phyloP scores from a whole-genome alignment of 2,329 filamentous ascomycete species.

The Drechslerella coelobrocha region DNA sequence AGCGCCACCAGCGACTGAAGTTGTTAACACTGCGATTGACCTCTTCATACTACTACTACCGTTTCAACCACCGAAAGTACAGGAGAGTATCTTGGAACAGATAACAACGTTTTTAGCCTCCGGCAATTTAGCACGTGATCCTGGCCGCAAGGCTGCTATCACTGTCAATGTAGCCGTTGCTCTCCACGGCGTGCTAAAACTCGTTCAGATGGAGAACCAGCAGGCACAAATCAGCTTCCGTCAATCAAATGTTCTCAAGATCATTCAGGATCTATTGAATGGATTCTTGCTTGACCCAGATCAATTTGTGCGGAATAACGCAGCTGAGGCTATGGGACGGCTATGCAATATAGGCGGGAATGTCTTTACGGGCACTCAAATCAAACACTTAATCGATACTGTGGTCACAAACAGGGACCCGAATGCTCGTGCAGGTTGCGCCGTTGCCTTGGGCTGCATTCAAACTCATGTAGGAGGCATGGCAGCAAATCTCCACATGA shows the following conservation, averaged over 20 bases:
- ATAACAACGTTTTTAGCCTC: conserved; percentile 87
- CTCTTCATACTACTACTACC: conserved; percentile 91
- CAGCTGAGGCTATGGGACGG: conserved; percentile 82
- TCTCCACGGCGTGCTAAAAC: conserved; percentile 78
- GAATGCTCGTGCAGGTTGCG: conserved; percentile 89
- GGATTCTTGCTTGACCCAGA: conserved; percentile 82
- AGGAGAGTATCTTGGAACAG: conserved; percentile 95
- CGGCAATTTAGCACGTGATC: conserved; percentile 79
- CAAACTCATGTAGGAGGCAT: conserved; percentile 96
- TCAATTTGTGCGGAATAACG: conserved; percentile 82
- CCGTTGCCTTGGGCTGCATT: conserved; percentile 89
- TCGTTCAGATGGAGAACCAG: conserved; percentile 67
- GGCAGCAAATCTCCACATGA: conserved; percentile 94
- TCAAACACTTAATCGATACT: conserved; percentile 89
- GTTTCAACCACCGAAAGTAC: conserved; percentile 85
- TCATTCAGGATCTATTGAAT: conserved; percentile 70
- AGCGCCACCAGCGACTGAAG: conserved; percentile 86
- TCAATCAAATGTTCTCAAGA: conserved; percentile 54
- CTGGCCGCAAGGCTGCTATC: conserved; percentile 86
- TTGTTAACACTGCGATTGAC: conserved; percentile 91
- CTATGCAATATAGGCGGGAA: conserved; percentile 87
- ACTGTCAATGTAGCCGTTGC: conserved; percentile 87
- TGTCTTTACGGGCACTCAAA: conserved; percentile 83
- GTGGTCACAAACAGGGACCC: conserved; percentile 94
- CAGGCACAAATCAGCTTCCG: conserved; percentile 49